Conservation (phyloP, 768 basidiomycete genomes). For the Pleurotus tuoliensis region DNA sequence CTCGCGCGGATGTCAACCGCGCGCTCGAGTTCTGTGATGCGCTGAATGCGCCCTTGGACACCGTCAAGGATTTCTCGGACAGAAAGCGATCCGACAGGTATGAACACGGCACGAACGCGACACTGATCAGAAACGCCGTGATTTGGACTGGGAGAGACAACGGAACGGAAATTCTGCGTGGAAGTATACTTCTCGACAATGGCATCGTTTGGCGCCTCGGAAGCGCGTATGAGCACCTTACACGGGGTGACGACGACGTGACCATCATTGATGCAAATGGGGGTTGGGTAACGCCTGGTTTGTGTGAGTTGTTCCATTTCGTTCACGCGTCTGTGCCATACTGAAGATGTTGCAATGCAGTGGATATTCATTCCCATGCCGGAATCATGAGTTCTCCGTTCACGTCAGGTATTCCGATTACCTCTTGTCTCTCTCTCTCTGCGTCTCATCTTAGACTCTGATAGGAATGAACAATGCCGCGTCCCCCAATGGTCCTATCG, state of each 20-base stretch:
- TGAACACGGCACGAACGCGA: slow-evolving; percentile 55
- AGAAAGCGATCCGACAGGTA: slow-evolving; percentile 54
- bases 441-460: neutral
- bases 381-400: slow-evolving; percentile 69
- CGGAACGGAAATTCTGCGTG: slow-evolving; percentile 52
- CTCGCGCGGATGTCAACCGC: neutral
- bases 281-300: slow-evolving; percentile 74
- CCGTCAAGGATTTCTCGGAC: neutral
- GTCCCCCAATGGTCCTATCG: slow-evolving; percentile 61
- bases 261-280: slow-evolving; percentile 50
- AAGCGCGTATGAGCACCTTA: slow-evolving; percentile 29
- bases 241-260: slow-evolving; percentile 10
- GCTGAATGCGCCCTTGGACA: neutral
- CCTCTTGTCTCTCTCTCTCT: neutral
- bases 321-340: neutral
- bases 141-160: slow-evolving; percentile 55
- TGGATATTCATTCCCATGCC: slow-evolving; percentile 78
- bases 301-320: neutral
- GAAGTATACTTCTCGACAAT: slow-evolving; percentile 57
- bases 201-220: slow-evolving; percentile 55
- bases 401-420: slow-evolving; percentile 29
- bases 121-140: slow-evolving; percentile 68
- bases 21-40: neutral
- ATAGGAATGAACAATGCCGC: slow-evolving; percentile 55
- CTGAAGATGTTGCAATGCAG: slow-evolving; percentile 22